These are phyloP conservation scores for Geotrichum histeridarum DNA, from an alignment of 1,139 yeast genomes.

Conservation along the genomic window DNA sequence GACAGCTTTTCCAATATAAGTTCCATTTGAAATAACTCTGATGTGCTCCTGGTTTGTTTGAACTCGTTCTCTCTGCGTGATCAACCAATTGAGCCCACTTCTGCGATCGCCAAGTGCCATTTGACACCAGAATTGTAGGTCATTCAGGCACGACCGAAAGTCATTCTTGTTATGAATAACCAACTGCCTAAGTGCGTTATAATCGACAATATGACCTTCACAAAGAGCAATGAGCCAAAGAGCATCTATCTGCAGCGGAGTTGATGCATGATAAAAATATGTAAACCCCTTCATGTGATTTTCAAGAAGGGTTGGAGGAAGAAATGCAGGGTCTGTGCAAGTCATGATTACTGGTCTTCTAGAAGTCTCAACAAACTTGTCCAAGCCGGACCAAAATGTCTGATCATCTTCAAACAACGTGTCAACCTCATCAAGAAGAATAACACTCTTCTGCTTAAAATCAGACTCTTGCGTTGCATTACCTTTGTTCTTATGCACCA, in stretches of 20 bases:
- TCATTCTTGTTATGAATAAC: conserved; percentile 43
- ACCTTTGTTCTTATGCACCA: conserved; percentile 48
- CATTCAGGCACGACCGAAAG: conserved; percentile 51
- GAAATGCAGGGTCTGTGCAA: conserved; percentile 48
- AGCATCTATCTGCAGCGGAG: conserved; percentile 30
- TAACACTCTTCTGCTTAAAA: conserved; percentile 52
- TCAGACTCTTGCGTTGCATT: conserved; percentile 21
- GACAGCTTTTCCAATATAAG: conserved; percentile 6
- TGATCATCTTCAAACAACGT: conserved; percentile 72
- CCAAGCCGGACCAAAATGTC: conserved; percentile 73
- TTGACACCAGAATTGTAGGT: conserved; percentile 56
- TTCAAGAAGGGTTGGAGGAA: conserved; percentile 10
- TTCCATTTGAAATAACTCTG: conserved; percentile 8
- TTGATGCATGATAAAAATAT: conserved; percentile 31
- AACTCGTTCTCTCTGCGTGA: conserved; percentile 4
- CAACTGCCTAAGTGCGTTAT: conserved; percentile 37
- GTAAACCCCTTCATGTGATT: conserved; percentile 27
- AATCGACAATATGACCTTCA: conserved; percentile 41
- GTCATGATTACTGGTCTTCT: conserved; percentile 79
- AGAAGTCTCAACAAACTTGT: conserved; percentile 57
- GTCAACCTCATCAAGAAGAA: conserved; percentile 83
- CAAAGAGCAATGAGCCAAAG: conserved; percentile 38
- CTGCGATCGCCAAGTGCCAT: conserved; percentile 33
- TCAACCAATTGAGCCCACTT: conserved; percentile 15
- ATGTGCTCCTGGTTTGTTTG: neutral